A percentile compares a stretch with the other conserved stretches of the same genome.
Evolutionary conservation across 805 yeast species (phyloP).

Genomic region (Kazachstania taianensis): DNA sequence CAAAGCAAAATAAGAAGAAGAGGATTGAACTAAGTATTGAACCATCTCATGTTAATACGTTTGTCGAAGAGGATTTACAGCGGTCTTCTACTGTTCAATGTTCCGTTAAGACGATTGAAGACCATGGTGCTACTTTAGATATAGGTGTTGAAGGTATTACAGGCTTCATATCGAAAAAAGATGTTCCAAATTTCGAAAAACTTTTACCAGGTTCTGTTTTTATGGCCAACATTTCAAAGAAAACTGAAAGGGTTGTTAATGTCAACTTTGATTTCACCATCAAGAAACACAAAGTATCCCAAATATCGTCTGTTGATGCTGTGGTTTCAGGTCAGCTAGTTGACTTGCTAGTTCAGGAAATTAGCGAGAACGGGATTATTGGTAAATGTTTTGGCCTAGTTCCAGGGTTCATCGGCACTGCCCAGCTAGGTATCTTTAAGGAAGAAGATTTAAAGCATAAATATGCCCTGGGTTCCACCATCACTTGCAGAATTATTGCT

Average conservation of each 20-base stretch:
- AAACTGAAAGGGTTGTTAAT: slow-evolving; percentile 36
- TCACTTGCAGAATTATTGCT: slow-evolving; percentile 65
- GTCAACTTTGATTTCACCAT: slow-evolving; percentile 41
- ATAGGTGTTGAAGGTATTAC: slow-evolving; percentile 48
- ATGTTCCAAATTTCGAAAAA: slow-evolving; percentile 34
- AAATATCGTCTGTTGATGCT: slow-evolving; percentile 67
- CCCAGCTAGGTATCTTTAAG: slow-evolving; percentile 47
- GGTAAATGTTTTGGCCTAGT: slow-evolving; percentile 67
- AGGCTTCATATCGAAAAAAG: slow-evolving; percentile 73
- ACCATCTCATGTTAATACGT: slow-evolving; percentile 60
- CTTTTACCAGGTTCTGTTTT: slow-evolving; percentile 58
- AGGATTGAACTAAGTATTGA: slow-evolving; percentile 64
- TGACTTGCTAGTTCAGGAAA: slow-evolving; percentile 57
- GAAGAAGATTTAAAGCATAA: slow-evolving; percentile 46
- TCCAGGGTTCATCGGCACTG: slow-evolving; percentile 56
- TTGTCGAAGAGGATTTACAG: slow-evolving; percentile 55
- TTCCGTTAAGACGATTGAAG: slow-evolving; percentile 72
- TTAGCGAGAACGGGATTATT: slow-evolving; percentile 51
- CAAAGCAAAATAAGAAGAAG: slow-evolving; percentile 39
- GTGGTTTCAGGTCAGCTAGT: slow-evolving; percentile 79
- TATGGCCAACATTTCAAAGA: slow-evolving; percentile 47
- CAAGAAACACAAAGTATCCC: slow-evolving; percentile 38
- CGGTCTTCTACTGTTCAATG: slow-evolving; percentile 62
- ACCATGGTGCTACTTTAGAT: slow-evolving; percentile 77
- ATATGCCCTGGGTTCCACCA: slow-evolving; percentile 54